Evolutionary conservation across 257 asterid genomes (phyloP).

Genomic region (Ophiorrhiza pumila): DNA sequence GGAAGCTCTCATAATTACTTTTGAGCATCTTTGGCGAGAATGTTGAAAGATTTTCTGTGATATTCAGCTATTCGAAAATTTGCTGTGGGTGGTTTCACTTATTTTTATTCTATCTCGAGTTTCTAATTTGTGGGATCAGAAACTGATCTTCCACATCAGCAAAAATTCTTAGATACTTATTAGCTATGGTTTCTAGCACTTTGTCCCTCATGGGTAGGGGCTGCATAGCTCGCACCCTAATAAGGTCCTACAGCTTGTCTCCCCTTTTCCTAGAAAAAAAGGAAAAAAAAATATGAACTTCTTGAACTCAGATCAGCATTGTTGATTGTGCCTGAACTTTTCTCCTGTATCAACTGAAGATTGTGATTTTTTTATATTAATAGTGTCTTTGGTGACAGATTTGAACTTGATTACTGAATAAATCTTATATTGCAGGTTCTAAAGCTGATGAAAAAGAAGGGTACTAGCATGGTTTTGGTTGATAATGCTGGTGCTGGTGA

Average conservation of each 20-base stretch:
- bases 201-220: background rate
- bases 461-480: constrained; percentile 61
- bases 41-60: background rate
- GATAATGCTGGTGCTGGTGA: constrained; percentile 98
- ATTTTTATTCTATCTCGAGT: background rate
- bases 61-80: too few relatives aligned
- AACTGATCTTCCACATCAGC: background rate
- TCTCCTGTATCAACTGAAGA: background rate
- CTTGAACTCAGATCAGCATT: background rate
- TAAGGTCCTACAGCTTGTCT: background rate
- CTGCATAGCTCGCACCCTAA: background rate
- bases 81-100: too few relatives aligned
- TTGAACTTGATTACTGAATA: background rate
- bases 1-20: background rate
- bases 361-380: too few relatives aligned
- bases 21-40: background rate
- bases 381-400: background rate
- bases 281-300: background rate
- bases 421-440: constrained; percentile 49
- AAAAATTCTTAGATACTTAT: too few relatives aligned
- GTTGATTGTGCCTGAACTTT: background rate
- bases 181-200: background rate
- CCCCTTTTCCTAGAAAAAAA: background rate
- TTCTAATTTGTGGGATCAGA: background rate
- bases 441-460: constrained; percentile 92